A percentile compares a stretch with the other conserved stretches of the same genome.
These are phyloP conservation scores for Erythrophleum fordii DNA, from an alignment of 306 rosid genomes.

Conservation along the genomic window DNA sequence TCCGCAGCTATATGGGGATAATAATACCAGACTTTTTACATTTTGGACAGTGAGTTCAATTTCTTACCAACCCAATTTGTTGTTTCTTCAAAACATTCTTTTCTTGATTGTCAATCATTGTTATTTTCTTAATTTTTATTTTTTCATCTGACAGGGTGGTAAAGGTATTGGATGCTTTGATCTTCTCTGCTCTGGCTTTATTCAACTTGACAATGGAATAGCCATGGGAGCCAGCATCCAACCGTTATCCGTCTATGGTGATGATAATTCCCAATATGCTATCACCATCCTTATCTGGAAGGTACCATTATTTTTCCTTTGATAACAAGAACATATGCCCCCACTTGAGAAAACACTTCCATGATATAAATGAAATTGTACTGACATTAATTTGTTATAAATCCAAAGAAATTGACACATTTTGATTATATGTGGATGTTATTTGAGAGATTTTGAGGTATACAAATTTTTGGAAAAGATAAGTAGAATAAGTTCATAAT, in stretches of 20 bases:
- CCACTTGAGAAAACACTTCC: too few relatives aligned
- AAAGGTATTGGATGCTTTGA: conserved; percentile 64
- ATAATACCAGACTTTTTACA: conserved; percentile 48
- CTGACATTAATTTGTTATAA: too few relatives aligned
- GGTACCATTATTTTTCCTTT: conserved; percentile 45
- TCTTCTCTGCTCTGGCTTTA: conserved; percentile 59
- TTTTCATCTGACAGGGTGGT: conserved; percentile 50
- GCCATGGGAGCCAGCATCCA: conserved; percentile 53
- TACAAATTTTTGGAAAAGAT: too few relatives aligned
- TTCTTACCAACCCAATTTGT: too few relatives aligned
- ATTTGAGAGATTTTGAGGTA: too few relatives aligned
- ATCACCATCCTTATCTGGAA: conserved; percentile 58
- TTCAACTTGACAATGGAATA: conserved; percentile 53
- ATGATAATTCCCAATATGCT: conserved; percentile 49
- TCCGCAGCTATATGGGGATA: conserved; percentile 57
- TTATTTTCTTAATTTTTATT: conserved; percentile 25
- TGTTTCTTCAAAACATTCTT: neutral
- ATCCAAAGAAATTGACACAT: too few relatives aligned
- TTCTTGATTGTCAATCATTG: neutral
- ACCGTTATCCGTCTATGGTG: conserved; percentile 50
- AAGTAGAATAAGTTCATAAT: too few relatives aligned
- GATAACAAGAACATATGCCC: too few relatives aligned
- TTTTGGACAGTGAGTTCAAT: conserved; percentile 30
- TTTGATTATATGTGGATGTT: too few relatives aligned
- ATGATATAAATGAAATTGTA: too few relatives aligned